Percentiles rank a stretch among this genome's conserved stretches.
Evolutionary conservation across 345 rosid species (phyloP).

Genomic region (Laguncularia racemosa): DNA sequence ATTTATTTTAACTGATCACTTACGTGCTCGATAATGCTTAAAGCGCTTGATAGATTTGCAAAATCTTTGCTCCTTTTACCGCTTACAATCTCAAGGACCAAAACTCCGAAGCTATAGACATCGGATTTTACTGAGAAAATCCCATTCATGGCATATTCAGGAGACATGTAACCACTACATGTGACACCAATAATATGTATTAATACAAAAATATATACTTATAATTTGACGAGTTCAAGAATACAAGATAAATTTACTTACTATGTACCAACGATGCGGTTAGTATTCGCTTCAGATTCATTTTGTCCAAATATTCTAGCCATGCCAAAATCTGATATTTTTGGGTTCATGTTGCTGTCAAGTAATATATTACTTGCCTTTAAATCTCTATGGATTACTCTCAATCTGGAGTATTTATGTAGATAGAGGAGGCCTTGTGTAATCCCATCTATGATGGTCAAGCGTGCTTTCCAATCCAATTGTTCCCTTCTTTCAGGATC

Average conservation of each 20-base stretch:
- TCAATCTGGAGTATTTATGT: constrained; percentile 37
- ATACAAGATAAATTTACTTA: constrained; percentile 11
- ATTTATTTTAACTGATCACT: too few species aligned
- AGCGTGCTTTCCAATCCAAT: constrained; percentile 20
- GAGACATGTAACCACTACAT: constrained; percentile 20
- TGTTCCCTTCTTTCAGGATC: neutral
- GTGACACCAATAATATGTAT: too few species aligned
- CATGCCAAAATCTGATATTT: constrained; percentile 36
- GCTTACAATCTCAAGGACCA: constrained; percentile 21
- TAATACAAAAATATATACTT: too few species aligned
- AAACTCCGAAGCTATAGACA: constrained; percentile 25
- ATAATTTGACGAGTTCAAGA: too few species aligned
- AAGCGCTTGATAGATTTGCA: too few species aligned
- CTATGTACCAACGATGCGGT: constrained; percentile 41
- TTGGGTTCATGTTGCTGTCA: constrained; percentile 23
- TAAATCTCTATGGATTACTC: constrained; percentile 38
- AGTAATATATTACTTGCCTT: constrained; percentile 25
- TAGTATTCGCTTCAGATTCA: constrained; percentile 23
- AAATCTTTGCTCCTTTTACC: constrained; percentile 24
- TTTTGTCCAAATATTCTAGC: constrained; percentile 20
- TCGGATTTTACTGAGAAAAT: constrained; percentile 20
- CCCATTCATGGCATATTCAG: constrained; percentile 22
- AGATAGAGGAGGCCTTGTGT: constrained; percentile 47
- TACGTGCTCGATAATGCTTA: too few species aligned
- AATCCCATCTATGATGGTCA: constrained; percentile 28